phyloP scores from a whole-genome alignment of 176 grass and related monocot species.

The Rhynchospora pubera region DNA sequence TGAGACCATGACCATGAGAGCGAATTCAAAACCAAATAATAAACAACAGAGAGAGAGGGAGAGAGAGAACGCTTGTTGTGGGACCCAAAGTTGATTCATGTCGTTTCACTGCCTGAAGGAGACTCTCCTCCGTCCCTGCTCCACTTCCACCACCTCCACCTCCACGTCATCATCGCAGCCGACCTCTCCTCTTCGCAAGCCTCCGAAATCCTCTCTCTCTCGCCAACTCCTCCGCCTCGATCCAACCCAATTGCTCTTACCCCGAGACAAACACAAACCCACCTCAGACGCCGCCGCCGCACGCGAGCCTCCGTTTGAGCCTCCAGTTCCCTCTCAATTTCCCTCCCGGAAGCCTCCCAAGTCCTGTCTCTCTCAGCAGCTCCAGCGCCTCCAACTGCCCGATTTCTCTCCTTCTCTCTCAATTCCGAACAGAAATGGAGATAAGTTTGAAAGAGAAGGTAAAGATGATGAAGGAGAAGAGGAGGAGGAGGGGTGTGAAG shows the following conservation, averaged over 20 bases:
- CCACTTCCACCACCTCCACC: slow-evolving; percentile 4
- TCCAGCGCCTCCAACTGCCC: slow-evolving; percentile 53
- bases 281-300: neutral
- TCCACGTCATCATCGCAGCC: neutral
- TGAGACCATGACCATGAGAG: too few relatives aligned
- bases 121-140: slow-evolving; percentile 39
- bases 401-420: neutral
- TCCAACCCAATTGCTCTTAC: slow-evolving; percentile 12
- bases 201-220: slow-evolving; percentile 29
- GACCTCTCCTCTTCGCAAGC: slow-evolving; percentile 8
- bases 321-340: slow-evolving; percentile 13
- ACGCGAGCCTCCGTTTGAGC: neutral
- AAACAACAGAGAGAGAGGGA: neutral
- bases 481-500: slow-evolving; percentile 5
- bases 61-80: neutral
- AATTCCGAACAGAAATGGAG: slow-evolving; percentile 5
- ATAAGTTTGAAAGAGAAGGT: neutral
- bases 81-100: slow-evolving; percentile 25
- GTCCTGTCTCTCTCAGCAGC: slow-evolving; percentile 60
- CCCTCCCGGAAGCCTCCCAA: slow-evolving; percentile 52
- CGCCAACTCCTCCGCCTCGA: slow-evolving; percentile 28
- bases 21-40: too few relatives aligned
- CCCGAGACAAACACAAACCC: neutral
- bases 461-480: slow-evolving; percentile 13
- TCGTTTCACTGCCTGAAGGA: slow-evolving; percentile 59